Base-by-base conservation (phyloP, 768 basidiomycete genomes). In the Ramaria sp. region DNA sequence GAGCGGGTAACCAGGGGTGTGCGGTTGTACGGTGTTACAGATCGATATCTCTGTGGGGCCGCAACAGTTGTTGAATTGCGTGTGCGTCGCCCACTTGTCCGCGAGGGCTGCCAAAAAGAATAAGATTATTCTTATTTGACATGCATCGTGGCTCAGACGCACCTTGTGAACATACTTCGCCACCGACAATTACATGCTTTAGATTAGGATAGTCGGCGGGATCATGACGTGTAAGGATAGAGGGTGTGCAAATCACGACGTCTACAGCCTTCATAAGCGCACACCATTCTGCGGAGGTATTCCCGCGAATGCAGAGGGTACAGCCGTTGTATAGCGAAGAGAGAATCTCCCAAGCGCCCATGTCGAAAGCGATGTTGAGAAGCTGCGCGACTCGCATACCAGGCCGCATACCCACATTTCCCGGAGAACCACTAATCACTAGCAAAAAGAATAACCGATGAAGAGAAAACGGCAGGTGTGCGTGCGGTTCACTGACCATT, bases 321-420 rank as follows among this genome's bases (percentile, higher is more conserved):
- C 72, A 70, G 0, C 78, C 78, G 55, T 79, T 78, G 60, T 65
- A 70, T 50, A 80, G 63, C 9, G 73, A 69, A 5, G 76, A 76
- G 16, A 80, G 67, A 27, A 76, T 74, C 61, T 80, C 78, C 81
- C 81, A 83, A 18, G 78, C 78, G 41, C 77, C 78, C 78, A 83
- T 81, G 59, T 83, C 81, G 61, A 82, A 83, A 3, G 79, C 75
- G 42, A 83, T 75, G 58, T 82, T 81, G 65, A 83, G 71, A 22
- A 82, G 66, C 59, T 82, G 80, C 7, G 78, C 73, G 20, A 82
- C 78, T 10, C 77, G 72, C 28, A 72, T 60, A 12, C 80, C 78
- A 1, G 78, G 77, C n/a, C 63, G 57, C 77, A 83, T 81, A 30
- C 73, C 72, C 9, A 81, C 68, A 58, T 77, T 80, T n/a, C 79